These are phyloP conservation scores for Leccinum sublutescens DNA, from an alignment of 768 basidiomycete genomes.

Conservation along the genomic window DNA sequence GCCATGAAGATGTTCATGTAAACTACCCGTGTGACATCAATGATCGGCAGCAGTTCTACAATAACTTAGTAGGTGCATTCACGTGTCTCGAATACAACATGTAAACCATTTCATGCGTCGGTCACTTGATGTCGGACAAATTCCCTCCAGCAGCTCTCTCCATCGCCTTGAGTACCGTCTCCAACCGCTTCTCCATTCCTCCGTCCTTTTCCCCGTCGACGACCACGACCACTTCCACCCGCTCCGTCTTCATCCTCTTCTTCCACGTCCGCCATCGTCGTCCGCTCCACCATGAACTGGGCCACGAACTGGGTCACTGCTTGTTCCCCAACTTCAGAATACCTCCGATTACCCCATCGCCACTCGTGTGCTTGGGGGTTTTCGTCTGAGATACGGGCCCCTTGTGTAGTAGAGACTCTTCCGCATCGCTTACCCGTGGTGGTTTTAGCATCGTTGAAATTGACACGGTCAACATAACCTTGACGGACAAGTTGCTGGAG, in stretches of 20 bases:
- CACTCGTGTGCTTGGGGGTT: slow-evolving; percentile 53
- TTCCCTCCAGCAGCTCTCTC: slow-evolving; percentile 64
- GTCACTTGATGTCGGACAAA: slow-evolving; percentile 38
- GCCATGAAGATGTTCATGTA: too few relatives aligned
- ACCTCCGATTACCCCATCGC: slow-evolving; percentile 83
- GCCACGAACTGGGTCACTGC: slow-evolving; percentile 73
- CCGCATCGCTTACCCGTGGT: too few relatives aligned
- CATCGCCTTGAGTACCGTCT: slow-evolving; percentile 51
- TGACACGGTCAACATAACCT: slow-evolving; percentile 15
- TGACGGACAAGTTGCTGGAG: slow-evolving; percentile 64
- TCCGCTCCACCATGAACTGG: slow-evolving; percentile 56
- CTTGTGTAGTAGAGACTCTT: too few relatives aligned
- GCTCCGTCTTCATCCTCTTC: slow-evolving; percentile 18
- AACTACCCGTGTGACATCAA: too few relatives aligned
- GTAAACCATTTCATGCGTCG: neutral
- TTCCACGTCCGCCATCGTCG: slow-evolving; percentile 12
- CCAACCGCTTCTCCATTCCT: slow-evolving; percentile 19
- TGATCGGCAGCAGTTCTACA: too few relatives aligned
- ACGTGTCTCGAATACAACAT: neutral
- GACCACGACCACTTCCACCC: neutral
- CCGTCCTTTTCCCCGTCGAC: slow-evolving; percentile 8
- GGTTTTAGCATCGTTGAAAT: too few relatives aligned
- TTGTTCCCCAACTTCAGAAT: slow-evolving; percentile 80
- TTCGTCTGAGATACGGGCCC: slow-evolving; percentile 1
- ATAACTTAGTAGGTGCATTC: too few relatives aligned